Evolutionary conservation across 257 asterid genomes (phyloP), one percentile per base, ranked within the genome.

Genomic region (Asclepias syriaca): DNA sequence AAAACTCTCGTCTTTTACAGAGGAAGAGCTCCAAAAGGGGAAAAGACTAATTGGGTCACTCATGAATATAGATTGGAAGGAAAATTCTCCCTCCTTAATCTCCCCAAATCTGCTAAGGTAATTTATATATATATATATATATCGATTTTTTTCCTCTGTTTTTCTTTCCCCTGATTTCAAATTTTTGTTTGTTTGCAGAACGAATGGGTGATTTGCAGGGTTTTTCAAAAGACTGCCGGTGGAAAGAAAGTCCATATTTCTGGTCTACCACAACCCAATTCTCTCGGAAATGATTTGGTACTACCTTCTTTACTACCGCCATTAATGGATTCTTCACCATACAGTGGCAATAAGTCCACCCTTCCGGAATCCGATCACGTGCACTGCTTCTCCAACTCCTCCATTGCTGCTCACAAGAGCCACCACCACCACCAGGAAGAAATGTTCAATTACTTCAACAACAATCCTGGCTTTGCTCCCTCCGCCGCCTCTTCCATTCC

Each of bases 141-240:
- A n/a, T n/a, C n/a, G 39, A 34, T 43, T 43, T 43, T 43, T 43
- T 53, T 43, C 46, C 34, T 21, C 40, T 73, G 27, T 21, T 19
- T 61, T 13, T 57, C 53, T 1, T 53, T 1, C 12, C 48, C 37
- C 22, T 60, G 43, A 27, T 29, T 60, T 4, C 5, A 27, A 22
- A 1, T 10, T 10, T 32, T 39, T 77, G 50, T 37, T 59, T 77
- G 50, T 16, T 63, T 51, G 83, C 87, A 90, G 96, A 90, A 87
- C 69, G 98, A 93, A 75, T 93, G 98, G 98, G 98, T 90, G 77
- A 93, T 93, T 45, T 85, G 96, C 87, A 85, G 97, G 79, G 96
- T 90, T 0, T 93, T 93, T 54, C 95, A 90, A 19, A 93, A 93
- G 85, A 87, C 86, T 4, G 58, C 81, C 9, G 96, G 98, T 19